A percentile compares a stretch with the other conserved stretches of the same genome.
phyloP scores from a whole-genome alignment of 2,329 filamentous ascomycete genomes.

The Ophiostoma himal-ulmi region DNA sequence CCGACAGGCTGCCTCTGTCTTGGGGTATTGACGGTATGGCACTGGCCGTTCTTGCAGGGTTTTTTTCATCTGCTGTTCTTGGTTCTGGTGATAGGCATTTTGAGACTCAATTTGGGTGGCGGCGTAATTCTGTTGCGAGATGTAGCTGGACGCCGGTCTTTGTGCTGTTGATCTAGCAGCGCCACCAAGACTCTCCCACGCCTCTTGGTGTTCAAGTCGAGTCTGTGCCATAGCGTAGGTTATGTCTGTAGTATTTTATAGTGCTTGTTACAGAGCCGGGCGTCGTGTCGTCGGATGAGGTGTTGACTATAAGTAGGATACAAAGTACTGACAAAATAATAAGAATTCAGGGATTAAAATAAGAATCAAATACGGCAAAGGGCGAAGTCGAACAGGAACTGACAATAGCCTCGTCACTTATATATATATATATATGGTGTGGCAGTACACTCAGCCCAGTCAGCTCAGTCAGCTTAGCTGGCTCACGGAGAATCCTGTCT shows the following conservation, averaged over 20 bases:
- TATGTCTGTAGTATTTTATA: neutral
- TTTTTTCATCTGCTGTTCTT: neutral
- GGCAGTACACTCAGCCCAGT: neutral
- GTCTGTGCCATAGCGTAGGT: neutral
- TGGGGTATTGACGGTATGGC: neutral
- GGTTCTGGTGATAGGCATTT: neutral
- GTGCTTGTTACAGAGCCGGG: neutral
- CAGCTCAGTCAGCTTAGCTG: neutral
- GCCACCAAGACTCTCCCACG: neutral
- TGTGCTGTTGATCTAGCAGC: neutral
- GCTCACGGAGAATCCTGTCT: neutral
- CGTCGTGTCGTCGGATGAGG: neutral
- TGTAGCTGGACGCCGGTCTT: neutral
- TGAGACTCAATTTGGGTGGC: neutral
- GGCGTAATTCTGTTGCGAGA: neutral
- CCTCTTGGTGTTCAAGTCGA: constrained; percentile 5
- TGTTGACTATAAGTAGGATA: neutral
- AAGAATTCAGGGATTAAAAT: neutral
- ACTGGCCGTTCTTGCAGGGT: neutral
- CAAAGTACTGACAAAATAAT: neutral
- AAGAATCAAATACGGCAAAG: neutral
- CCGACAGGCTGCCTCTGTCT: neutral
- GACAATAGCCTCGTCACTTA: neutral
- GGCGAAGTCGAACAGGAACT: neutral
- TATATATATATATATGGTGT: neutral